Percentiles rank a stretch among this genome's conserved stretches.
Evolutionary conservation across 2,329 filamentous ascomycete species (phyloP).

Genomic region (Xylariaceae sp.): DNA sequence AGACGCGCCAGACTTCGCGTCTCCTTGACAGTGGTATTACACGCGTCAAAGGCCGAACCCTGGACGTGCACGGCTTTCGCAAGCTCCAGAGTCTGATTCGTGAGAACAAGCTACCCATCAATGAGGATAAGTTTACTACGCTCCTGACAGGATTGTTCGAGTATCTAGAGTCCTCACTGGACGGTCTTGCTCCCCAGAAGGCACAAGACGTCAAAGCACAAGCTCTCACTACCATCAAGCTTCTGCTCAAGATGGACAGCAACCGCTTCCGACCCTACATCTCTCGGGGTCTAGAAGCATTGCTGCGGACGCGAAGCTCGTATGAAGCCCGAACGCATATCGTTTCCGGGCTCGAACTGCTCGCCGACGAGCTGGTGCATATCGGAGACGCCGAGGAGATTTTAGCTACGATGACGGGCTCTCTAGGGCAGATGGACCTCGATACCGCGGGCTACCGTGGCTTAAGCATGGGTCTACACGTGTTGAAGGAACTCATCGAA

Average conservation of each 20-base stretch:
- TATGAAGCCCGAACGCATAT: conserved; percentile 68
- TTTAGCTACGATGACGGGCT: conserved; percentile 46
- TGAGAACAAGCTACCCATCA: conserved; percentile 57
- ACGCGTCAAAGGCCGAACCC: conserved; percentile 62
- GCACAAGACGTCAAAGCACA: conserved; percentile 68
- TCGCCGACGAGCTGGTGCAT: conserved; percentile 64
- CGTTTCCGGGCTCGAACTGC: conserved; percentile 65
- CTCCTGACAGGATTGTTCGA: conserved; percentile 63
- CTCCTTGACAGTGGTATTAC: conserved; percentile 69
- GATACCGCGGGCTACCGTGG: conserved; percentile 44
- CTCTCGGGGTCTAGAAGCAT: conserved; percentile 59
- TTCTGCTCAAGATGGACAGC: conserved; percentile 63
- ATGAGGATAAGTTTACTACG: conserved; percentile 62
- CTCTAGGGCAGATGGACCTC: conserved; percentile 42
- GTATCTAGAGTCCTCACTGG: conserved; percentile 60
- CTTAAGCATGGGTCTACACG: conserved; percentile 58
- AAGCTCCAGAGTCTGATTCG: conserved; percentile 70
- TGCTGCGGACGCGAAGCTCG: conserved; percentile 58
- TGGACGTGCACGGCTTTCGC: conserved; percentile 78
- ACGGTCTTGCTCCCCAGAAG: conserved; percentile 55
- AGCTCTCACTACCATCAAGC: conserved; percentile 66
- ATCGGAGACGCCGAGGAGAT: conserved; percentile 60
- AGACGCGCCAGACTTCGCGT: conserved; percentile 51
- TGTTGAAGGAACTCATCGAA: conserved; percentile 55
- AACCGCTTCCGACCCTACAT: conserved; percentile 63